Evolutionary conservation across 2,329 filamentous ascomycete species (phyloP).

Genomic region (Trichoderma hamatum): DNA sequence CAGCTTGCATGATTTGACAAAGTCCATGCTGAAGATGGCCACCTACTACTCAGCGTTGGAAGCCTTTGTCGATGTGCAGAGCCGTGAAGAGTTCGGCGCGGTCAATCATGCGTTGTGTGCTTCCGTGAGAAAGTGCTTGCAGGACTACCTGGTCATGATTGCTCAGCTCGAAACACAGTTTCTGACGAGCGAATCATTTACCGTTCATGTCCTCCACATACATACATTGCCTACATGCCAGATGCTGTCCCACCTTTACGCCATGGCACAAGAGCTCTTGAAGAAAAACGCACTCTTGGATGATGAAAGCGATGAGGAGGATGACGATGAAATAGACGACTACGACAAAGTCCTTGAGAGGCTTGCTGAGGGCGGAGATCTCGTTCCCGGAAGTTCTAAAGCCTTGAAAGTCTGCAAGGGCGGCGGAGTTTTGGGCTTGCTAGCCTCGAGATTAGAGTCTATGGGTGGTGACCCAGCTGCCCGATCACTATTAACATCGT

Average conservation of each 20-base stretch:
- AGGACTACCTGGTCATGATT: constrained; percentile 91
- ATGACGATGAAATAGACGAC: constrained; percentile 74
- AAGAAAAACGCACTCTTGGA: constrained; percentile 87
- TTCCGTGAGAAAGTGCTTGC: constrained; percentile 86
- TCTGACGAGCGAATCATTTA: constrained; percentile 85
- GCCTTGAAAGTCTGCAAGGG: constrained; percentile 95
- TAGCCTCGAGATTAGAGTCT: constrained; percentile 81
- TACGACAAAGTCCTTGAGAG: constrained; percentile 93
- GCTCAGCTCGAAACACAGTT: constrained; percentile 93
- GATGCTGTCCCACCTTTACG: constrained; percentile 89
- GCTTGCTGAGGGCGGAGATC: constrained; percentile 81
- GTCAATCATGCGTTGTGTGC: constrained; percentile 96
- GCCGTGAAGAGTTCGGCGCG: constrained; percentile 86
- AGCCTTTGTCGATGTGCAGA: constrained; percentile 92
- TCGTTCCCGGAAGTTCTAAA: constrained; percentile 75
- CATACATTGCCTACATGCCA: constrained; percentile 89
- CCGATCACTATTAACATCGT: constrained; percentile 74
- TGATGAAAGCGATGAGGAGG: constrained; percentile 72
- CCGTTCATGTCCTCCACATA: constrained; percentile 88
- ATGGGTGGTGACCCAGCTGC: constrained; percentile 95
- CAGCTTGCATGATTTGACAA: constrained; percentile 83
- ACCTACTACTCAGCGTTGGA: constrained; percentile 91
- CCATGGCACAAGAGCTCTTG: constrained; percentile 81
- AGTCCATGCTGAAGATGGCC: constrained; percentile 90
- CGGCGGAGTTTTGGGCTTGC: constrained; percentile 86